These are phyloP conservation scores for Emydomyces testavorans DNA, from an alignment of 2,329 filamentous ascomycete species.

Conservation along the genomic window DNA sequence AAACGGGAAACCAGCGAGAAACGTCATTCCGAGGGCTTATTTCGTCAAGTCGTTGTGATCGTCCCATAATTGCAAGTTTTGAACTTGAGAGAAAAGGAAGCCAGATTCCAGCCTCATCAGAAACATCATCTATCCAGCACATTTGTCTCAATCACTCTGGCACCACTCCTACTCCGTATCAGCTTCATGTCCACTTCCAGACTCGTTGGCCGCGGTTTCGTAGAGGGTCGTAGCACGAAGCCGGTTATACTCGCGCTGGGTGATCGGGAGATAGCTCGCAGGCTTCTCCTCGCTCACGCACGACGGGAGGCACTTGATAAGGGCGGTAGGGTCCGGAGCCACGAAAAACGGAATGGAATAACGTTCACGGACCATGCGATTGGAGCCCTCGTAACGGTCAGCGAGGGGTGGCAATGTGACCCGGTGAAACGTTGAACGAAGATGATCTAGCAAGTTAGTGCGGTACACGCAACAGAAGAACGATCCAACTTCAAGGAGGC, in stretches of 20 bases:
- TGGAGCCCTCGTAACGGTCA: conserved; percentile 29
- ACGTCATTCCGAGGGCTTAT: too few relatives aligned
- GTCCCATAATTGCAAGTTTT: too few relatives aligned
- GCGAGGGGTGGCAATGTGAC: conserved; percentile 38
- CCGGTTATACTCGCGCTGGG: conserved; percentile 26
- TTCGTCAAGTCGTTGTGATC: too few relatives aligned
- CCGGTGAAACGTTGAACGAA: conserved; percentile 45
- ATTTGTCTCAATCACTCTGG: background rate
- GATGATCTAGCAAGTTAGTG: conserved; percentile 28
- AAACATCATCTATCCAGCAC: too few relatives aligned
- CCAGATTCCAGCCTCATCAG: too few relatives aligned
- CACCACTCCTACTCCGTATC: background rate
- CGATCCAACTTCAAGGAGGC: too few relatives aligned
- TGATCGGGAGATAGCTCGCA: conserved; percentile 43
- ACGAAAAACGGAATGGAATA: conserved; percentile 54
- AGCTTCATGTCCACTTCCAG: conserved; percentile 2
- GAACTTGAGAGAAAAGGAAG: too few relatives aligned
- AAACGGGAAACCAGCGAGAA: too few relatives aligned
- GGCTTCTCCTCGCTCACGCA: conserved; percentile 36
- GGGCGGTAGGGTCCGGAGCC: conserved; percentile 38
- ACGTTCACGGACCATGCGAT: conserved; percentile 39
- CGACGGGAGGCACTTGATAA: conserved; percentile 44
- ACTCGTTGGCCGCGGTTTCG: conserved; percentile 6
- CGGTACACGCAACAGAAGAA: too few relatives aligned
- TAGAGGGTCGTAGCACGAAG: conserved; percentile 11